A percentile compares a stretch with the other conserved stretches of the same genome.
phyloP scores from a whole-genome alignment of 768 basidiomycete genomes.

The Butyriboletus loyo region DNA sequence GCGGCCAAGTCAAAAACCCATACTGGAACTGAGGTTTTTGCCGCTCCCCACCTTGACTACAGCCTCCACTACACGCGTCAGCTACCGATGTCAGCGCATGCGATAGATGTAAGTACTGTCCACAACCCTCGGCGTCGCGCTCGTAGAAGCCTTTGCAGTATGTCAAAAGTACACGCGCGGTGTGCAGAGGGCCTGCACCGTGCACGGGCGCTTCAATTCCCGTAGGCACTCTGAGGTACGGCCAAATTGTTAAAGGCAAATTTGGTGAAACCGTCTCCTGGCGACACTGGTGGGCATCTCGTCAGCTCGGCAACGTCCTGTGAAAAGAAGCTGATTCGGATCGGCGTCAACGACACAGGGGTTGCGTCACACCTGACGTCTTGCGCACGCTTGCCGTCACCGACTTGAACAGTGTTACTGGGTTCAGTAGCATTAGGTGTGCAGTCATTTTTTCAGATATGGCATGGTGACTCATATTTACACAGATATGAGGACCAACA shows the following conservation, averaged over 20 bases:
- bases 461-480: background rate
- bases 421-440: slow-evolving; percentile 53
- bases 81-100: slow-evolving; percentile 21
- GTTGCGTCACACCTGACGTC: slow-evolving; percentile 63
- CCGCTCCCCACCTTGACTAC: background rate
- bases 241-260: slow-evolving; percentile 40
- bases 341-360: slow-evolving; percentile 42
- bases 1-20: background rate
- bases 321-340: slow-evolving; percentile 19
- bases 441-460: slow-evolving; percentile 8
- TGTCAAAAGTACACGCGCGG: slow-evolving; percentile 64
- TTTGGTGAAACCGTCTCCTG: slow-evolving; percentile 68
- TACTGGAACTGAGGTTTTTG: background rate
- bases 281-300: slow-evolving; percentile 63
- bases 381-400: slow-evolving; percentile 46
- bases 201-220: slow-evolving; percentile 55
- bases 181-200: slow-evolving; percentile 61
- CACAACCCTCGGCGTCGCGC: background rate
- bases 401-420: slow-evolving; percentile 42
- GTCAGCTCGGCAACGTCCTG: slow-evolving; percentile 2
- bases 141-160: slow-evolving; percentile 47
- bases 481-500: slow-evolving; percentile 56
- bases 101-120: slow-evolving; percentile 29
- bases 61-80: background rate
- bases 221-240: slow-evolving; percentile 66